Evolutionary conservation across 2,329 filamentous ascomycete genomes (phyloP), one percentile per base, ranked within the genome.

Genomic region (Tolypocladium amazonense): DNA sequence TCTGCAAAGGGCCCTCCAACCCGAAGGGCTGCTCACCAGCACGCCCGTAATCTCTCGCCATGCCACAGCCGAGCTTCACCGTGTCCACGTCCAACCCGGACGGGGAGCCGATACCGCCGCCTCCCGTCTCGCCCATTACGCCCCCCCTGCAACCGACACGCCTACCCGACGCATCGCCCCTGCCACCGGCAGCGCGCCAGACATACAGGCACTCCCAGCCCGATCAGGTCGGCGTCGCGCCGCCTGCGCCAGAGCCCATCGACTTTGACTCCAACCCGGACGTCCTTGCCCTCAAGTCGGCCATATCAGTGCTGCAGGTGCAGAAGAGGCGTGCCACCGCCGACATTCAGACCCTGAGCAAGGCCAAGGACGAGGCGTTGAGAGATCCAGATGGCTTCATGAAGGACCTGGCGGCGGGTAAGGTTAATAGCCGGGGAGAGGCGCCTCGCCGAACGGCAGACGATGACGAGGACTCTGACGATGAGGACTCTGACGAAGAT

Each of bases 291-390:
- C 81, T 97, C 61, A 87, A 88, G 65, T 90, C 89, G 33, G 90
- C 92, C 54, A 91, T 97, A 62, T 88, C 90, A 11, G 86, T 96
- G 57, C 79, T 97, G 55, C 91, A 96, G 75, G 81, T 96, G 64
- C 93, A 97, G 76, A 87, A 87, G 64, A 85, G 87, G 68, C 89
- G 88, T 70, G 90, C 90, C 47, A 78, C 86, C 56, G 82, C 83
- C 55, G 92, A 97, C 74, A 86, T 97, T 57, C 81, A 83, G 65
- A 77, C 82, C 0, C 79, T 97, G 39, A 83, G 86, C 65, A 77
- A 79, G 60, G 82, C 90, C 67, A 93, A 92, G 72, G 77, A 83
- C 23, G 84, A 84, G 4, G 92, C 91, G 7, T 74, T 90, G 1
- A 79, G 79, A 9, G 80, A 93, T 63, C 91, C 92, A 0, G 79